Evolutionary conservation across 2,329 filamentous ascomycete species (phyloP).

Genomic region (Colletotrichum echinochloae): DNA sequence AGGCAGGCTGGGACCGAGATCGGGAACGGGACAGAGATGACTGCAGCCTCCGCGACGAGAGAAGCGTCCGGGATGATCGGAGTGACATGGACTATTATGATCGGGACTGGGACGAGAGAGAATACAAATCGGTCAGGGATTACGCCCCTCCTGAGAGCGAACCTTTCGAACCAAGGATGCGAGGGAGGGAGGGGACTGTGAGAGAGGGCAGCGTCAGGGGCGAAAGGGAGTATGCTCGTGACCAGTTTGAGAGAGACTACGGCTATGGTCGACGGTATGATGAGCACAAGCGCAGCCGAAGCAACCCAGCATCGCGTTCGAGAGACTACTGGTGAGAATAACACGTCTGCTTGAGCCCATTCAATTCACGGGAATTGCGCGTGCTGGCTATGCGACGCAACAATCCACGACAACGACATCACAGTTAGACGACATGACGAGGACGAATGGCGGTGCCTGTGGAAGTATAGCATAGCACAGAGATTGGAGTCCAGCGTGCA

Average conservation of each 20-base stretch:
- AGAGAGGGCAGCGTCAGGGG: neutral
- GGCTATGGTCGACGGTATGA: constrained; percentile 23
- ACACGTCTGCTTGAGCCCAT: neutral
- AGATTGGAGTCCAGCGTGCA: neutral
- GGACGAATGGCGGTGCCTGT: neutral
- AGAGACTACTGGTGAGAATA: constrained; percentile 19
- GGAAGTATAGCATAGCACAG: neutral
- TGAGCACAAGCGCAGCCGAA: constrained; percentile 31
- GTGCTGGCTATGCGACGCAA: neutral
- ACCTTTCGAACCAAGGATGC: constrained; percentile 6
- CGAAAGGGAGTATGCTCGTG: constrained; percentile 17
- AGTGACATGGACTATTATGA: constrained; percentile 30
- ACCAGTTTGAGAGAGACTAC: constrained; percentile 24
- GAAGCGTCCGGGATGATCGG: constrained; percentile 5
- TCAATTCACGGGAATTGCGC: no score
- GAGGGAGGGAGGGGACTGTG: neutral
- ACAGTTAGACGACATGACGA: neutral
- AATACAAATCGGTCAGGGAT: constrained; percentile 29
- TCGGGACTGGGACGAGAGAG: constrained; percentile 24
- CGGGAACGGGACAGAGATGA: constrained; percentile 4
- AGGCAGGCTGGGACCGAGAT: constrained; percentile 3
- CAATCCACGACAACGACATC: neutral
- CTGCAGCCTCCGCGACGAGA: constrained; percentile 7
- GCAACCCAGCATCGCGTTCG: constrained; percentile 27
- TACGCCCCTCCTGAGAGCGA: constrained; percentile 24